A percentile compares a stretch with the other conserved stretches of the same genome.
Evolutionary conservation across 2,329 filamentous ascomycete species (phyloP).

Genomic region (Boeremia exigua): DNA sequence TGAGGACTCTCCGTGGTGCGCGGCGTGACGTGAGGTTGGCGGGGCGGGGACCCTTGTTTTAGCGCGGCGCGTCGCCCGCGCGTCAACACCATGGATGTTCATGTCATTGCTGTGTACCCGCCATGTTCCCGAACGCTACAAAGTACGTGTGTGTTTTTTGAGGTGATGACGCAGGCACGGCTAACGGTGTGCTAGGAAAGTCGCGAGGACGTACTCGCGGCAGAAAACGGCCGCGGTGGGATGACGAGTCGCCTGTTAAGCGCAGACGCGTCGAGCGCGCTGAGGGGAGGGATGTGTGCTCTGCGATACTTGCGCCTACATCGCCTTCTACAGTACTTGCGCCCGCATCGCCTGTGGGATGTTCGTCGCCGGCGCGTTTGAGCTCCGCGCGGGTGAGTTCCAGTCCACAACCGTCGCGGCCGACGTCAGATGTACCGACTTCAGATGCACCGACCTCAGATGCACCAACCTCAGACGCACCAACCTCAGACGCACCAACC

Average conservation of each 20-base stretch:
- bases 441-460: no score
- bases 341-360: background rate
- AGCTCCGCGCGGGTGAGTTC: constrained; percentile 30
- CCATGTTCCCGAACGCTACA: constrained; percentile 32
- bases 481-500: constrained; percentile 18
- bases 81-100: constrained; percentile 21
- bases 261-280: constrained; percentile 44
- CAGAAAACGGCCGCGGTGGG: constrained; percentile 37
- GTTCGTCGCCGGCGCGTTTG: constrained; percentile 13
- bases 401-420: constrained; percentile 42
- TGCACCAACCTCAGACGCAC: no score
- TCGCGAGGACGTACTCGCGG: constrained; percentile 46
- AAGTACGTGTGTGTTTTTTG: constrained; percentile 34
- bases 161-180: no score
- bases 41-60: background rate
- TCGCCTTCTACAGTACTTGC: constrained; percentile 20
- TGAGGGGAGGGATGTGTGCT: no score
- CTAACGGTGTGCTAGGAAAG: constrained; percentile 35
- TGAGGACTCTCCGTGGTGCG: background rate
- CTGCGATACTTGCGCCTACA: constrained; percentile 4
- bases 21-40: background rate
- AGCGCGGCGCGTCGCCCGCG: constrained; percentile 34
- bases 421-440: no score
- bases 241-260: constrained; percentile 45
- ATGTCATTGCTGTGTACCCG: constrained; percentile 14